Evolutionary conservation across 805 yeast species (phyloP), one percentile per base, ranked within the genome.

Genomic region (Starmerella apis): DNA sequence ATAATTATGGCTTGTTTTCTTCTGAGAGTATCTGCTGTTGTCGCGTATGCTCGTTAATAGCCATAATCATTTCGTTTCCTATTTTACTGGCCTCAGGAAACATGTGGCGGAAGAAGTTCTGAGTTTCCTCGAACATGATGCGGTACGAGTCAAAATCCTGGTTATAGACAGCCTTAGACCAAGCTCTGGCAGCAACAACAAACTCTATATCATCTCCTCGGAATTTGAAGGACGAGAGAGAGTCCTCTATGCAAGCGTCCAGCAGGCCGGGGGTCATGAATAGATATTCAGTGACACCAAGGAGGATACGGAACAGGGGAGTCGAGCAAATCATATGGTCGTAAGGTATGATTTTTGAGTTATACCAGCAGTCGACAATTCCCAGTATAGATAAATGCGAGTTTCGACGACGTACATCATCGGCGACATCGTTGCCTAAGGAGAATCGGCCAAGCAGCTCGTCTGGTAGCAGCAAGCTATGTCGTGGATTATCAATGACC

Each of bases 281-380:
- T 28, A 92, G 68, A 64, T 86, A 90, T 63, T 92, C 96, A 0
- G 95, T 78, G 22, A 92, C 96, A 41, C 97, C 97, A 36, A 92
- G 72, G 67, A 92, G 86, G 36, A 92, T 86, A 63, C 97, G 75
- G 63, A 90, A 92, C 27, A 83, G 57, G 11, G 98, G 98, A 0
- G 98, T 92, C 0, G 96, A 85, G 63, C 97, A 90, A 52, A 90
- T 88, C 68, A 90, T 88, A 66, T 92, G 98, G 64, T 90, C 96
- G 62, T 92, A 90, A 4, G 98, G 98, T 31, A 83, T 81, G 37
- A 92, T 86, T 1, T 82, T 83, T 38, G 86, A 68, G 55, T 80
- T 80, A 60, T 75, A 77, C 98, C 98, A 92, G 61, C 92, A 81
- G 66, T 92, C 97, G 1, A 86, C 97, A 43, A 92, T 87, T 1